phyloP scores from a whole-genome alignment of 805 yeast genomes.

The Metschnikowia similis region DNA sequence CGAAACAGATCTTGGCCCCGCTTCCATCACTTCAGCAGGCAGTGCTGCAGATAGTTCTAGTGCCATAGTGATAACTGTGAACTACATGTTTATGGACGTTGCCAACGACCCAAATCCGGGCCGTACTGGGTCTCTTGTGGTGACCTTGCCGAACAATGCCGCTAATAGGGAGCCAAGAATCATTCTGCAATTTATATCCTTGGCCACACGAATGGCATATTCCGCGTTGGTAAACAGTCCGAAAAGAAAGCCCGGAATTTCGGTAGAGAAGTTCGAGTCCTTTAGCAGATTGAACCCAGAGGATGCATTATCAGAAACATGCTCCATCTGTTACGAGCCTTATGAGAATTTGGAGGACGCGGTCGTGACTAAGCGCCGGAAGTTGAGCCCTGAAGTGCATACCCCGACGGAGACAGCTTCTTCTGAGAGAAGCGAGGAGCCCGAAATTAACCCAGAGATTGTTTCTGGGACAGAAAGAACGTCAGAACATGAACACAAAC shows the following conservation, averaged over 20 bases:
- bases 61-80: constrained; percentile 41
- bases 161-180: constrained; percentile 55
- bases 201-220: constrained; percentile 69
- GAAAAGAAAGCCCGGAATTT: constrained; percentile 48
- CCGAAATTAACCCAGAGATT: constrained; percentile 5
- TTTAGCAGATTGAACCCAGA: constrained; percentile 35
- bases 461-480: background rate
- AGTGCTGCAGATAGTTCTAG: constrained; percentile 19
- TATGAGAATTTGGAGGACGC: constrained; percentile 13
- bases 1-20: constrained; percentile 3
- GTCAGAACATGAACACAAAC: constrained; percentile 7
- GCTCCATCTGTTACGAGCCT: constrained; percentile 65
- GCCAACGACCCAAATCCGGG: constrained; percentile 34
- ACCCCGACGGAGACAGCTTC: constrained; percentile 10
- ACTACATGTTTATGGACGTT: constrained; percentile 40
- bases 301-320: constrained; percentile 30
- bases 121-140: constrained; percentile 54
- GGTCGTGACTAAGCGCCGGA: constrained; percentile 12
- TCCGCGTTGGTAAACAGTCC: constrained; percentile 53
- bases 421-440: constrained; percentile 6
- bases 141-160: constrained; percentile 66
- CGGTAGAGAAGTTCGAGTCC: constrained; percentile 48
- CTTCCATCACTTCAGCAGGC: constrained; percentile 7
- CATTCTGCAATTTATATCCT: constrained; percentile 54
- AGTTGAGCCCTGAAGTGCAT: constrained; percentile 11